These are phyloP conservation scores for Fulvia fulva DNA, from an alignment of 2,329 filamentous ascomycete species.

Conservation along the genomic window DNA sequence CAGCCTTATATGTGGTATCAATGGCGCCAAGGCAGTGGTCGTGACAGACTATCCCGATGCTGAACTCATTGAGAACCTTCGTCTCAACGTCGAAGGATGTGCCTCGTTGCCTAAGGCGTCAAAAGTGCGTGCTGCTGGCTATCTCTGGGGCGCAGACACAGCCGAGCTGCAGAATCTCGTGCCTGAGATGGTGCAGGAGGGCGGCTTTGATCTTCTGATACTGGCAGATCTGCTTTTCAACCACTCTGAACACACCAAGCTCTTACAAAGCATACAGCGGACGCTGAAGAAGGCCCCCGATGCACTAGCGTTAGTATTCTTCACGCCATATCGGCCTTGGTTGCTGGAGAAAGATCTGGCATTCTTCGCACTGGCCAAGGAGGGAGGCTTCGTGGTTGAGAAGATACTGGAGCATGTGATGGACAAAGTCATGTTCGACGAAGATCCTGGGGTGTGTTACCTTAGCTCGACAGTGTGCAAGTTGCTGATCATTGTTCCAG, in stretches of 20 bases:
- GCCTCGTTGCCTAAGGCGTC: constrained; percentile 37
- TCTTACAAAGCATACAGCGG: constrained; percentile 66
- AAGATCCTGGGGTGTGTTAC: constrained; percentile 67
- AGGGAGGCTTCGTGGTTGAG: constrained; percentile 68
- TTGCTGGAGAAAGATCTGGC: constrained; percentile 75
- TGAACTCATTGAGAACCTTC: constrained; percentile 76
- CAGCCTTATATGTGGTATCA: constrained; percentile 69
- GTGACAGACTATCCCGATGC: constrained; percentile 86
- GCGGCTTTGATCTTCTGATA: constrained; percentile 73
- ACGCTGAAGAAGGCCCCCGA: constrained; percentile 57
- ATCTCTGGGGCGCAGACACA: constrained; percentile 74
- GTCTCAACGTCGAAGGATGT: constrained; percentile 66
- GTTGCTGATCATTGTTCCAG: constrained; percentile 31
- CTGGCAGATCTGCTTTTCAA: constrained; percentile 89
- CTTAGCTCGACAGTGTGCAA: background rate
- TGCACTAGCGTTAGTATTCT: constrained; percentile 77
- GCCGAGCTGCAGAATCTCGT: constrained; percentile 57
- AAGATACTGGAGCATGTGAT: constrained; percentile 78
- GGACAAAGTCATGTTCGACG: constrained; percentile 83
- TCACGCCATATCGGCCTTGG: constrained; percentile 92
- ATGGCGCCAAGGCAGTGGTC: constrained; percentile 64
- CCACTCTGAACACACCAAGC: constrained; percentile 76
- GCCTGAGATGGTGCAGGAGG: constrained; percentile 32
- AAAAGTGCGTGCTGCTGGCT: constrained; percentile 54
- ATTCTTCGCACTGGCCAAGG: constrained; percentile 76